A percentile compares a stretch with the other conserved stretches of the same genome.
phyloP scores from a whole-genome alignment of 495 filamentous ascomycete species.

The Aspergillus saccharolyticus region DNA sequence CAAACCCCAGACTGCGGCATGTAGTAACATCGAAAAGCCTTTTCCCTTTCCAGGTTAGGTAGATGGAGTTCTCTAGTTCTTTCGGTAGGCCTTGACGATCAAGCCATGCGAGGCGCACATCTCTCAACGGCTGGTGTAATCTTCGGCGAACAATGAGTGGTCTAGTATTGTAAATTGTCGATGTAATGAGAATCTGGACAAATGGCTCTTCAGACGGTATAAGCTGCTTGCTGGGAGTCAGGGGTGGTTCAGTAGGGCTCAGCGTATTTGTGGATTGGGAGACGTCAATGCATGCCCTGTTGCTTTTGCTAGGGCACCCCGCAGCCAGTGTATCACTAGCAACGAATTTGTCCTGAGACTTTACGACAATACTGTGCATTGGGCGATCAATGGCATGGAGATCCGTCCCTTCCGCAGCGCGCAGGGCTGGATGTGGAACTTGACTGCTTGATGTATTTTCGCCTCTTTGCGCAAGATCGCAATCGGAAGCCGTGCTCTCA shows the following conservation, averaged over 20 bases:
- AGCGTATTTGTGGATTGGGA: background rate
- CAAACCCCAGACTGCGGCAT: constrained; percentile 59
- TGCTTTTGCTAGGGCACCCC: background rate
- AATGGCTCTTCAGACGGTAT: constrained; percentile 32
- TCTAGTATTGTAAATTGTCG: constrained; percentile 55
- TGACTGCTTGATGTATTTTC: background rate
- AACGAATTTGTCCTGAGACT: background rate
- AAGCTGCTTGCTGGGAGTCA: background rate
- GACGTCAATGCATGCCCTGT: background rate
- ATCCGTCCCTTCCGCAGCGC: background rate
- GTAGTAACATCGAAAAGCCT: constrained; percentile 70
- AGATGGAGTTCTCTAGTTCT: constrained; percentile 48
- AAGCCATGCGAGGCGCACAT: constrained; percentile 66
- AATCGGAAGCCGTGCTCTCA: background rate
- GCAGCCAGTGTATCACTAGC: background rate
- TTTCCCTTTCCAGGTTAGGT: constrained; percentile 74
- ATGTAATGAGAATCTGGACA: constrained; percentile 69
- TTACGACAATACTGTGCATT: background rate
- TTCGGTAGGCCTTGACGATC: constrained; percentile 49
- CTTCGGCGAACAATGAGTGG: constrained; percentile 64
- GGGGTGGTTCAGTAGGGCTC: background rate
- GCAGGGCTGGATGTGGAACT: background rate
- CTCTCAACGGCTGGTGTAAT: constrained; percentile 57
- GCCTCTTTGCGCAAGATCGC: background rate
- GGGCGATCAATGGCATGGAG: background rate